Evolutionary conservation across 1,139 yeast species (phyloP).

Genomic region (Insectozyma bohioensis): DNA sequence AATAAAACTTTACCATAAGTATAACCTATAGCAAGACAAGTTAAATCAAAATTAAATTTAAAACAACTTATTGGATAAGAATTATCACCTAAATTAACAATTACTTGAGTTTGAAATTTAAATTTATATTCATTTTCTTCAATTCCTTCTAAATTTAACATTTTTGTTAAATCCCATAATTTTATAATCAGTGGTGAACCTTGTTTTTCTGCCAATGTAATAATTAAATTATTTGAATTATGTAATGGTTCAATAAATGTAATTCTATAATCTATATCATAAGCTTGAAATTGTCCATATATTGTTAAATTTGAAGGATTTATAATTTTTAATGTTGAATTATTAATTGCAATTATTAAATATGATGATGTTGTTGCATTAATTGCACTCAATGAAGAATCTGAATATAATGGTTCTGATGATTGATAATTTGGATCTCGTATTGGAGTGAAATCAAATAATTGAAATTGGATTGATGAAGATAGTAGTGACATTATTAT

Average conservation of each 20-base stretch:
- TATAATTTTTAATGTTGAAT: slow-evolving; percentile 60
- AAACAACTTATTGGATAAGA: slow-evolving; percentile 74
- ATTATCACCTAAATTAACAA: slow-evolving; percentile 45
- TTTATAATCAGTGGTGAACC: slow-evolving; percentile 68
- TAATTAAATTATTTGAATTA: slow-evolving; percentile 43
- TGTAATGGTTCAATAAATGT: slow-evolving; percentile 51
- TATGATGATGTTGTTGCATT: slow-evolving; percentile 48
- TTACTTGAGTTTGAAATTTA: slow-evolving; percentile 14
- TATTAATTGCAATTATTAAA: slow-evolving; percentile 58
- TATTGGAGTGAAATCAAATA: slow-evolving; percentile 82
- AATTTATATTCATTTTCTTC: slow-evolving; percentile 24
- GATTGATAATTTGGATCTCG: slow-evolving; percentile 77
- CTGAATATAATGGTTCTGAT: slow-evolving; percentile 71
- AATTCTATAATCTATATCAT: slow-evolving; percentile 62
- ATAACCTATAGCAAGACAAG: slow-evolving; percentile 78
- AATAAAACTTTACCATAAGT: slow-evolving; percentile 84
- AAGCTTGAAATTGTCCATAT: slow-evolving; percentile 56
- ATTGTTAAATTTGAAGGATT: slow-evolving; percentile 23
- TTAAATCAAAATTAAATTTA: slow-evolving; percentile 52
- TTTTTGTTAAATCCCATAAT: slow-evolving; percentile 67
- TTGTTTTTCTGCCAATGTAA: slow-evolving; percentile 73
- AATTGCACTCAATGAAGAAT: slow-evolving; percentile 65
- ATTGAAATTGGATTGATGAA: slow-evolving; percentile 85
- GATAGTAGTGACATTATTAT: slow-evolving; percentile 22
- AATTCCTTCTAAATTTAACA: slow-evolving; percentile 32